Evolutionary conservation across 1,139 yeast species (phyloP).

Genomic region (Pichia terricola): DNA sequence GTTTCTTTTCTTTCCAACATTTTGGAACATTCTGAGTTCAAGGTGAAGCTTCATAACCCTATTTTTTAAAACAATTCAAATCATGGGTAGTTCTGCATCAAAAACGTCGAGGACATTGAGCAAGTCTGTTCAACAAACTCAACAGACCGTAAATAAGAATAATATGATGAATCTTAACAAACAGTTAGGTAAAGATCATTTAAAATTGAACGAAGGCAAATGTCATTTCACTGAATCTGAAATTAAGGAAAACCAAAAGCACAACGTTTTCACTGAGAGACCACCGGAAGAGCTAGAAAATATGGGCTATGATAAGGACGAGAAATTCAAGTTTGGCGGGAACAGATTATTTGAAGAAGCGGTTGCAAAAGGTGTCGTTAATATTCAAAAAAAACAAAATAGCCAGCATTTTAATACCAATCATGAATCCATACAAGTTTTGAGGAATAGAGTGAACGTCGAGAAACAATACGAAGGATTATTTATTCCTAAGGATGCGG

Average conservation of each 20-base stretch:
- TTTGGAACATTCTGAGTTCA: too few species aligned
- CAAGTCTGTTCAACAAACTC: slow-evolving; percentile 1
- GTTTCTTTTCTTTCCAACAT: too few species aligned
- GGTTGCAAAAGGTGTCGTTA: slow-evolving; percentile 11
- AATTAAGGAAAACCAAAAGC: not conserved
- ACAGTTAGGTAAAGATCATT: slow-evolving; percentile 1
- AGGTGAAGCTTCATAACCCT: too few species aligned
- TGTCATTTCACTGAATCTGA: not conserved
- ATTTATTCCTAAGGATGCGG: slow-evolving; percentile 11
- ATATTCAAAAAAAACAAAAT: slow-evolving; percentile 7
- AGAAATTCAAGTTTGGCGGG: not conserved
- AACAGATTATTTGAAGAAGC: slow-evolving; percentile 12
- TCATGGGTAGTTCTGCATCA: slow-evolving; percentile 16
- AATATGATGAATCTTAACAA: slow-evolving; percentile 1
- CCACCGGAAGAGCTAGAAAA: slow-evolving; percentile 13
- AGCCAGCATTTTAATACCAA: slow-evolving; percentile 9
- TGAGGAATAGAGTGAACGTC: slow-evolving; percentile 11
- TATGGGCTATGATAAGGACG: slow-evolving; percentile 5
- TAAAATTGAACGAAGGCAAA: not conserved
- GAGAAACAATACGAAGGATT: slow-evolving; percentile 16
- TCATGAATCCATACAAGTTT: slow-evolving; percentile 12
- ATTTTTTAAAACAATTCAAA: not conserved
- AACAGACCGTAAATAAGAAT: not conserved
- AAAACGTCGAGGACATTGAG: slow-evolving; percentile 8
- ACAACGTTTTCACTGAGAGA: slow-evolving; percentile 13